phyloP scores from a whole-genome alignment of 257 asterid genomes.

The Solanum okadae region DNA sequence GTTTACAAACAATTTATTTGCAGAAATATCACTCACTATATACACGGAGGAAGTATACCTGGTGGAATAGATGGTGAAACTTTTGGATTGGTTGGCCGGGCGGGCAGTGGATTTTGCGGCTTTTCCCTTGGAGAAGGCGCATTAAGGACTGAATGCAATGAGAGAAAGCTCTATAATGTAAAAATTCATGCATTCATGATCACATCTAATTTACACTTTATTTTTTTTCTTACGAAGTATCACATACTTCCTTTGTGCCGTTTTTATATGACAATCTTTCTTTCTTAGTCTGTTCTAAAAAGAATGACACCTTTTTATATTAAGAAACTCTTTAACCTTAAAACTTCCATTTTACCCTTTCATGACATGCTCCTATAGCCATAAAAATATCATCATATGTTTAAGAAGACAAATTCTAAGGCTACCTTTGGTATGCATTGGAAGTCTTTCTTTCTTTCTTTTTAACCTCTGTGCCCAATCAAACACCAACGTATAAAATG shows the following conservation, averaged over 20 bases:
- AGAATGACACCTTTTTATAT: neutral
- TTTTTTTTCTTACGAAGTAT: neutral
- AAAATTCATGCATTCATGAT: neutral
- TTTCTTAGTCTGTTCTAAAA: neutral
- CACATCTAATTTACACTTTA: neutral
- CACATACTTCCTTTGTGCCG: neutral
- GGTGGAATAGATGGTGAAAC: conserved; percentile 4
- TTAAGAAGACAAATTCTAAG: neutral
- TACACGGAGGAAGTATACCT: neutral
- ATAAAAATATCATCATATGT: neutral
- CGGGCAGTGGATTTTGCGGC: neutral
- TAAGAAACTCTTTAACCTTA: neutral
- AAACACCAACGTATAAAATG: neutral
- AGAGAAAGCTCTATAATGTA: neutral
- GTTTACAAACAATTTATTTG: neutral
- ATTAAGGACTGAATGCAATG: neutral
- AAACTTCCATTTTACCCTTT: neutral
- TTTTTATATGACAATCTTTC: neutral
- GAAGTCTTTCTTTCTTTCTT: neutral
- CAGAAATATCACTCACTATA: neutral
- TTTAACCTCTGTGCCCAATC: neutral
- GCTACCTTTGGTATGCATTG: neutral
- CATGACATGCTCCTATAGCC: neutral
- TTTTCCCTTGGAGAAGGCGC: neutral
- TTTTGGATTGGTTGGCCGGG: neutral